phyloP scores from a whole-genome alignment of 371 early-diverging fungal genomes.

The Entomophthora muscae region DNA sequence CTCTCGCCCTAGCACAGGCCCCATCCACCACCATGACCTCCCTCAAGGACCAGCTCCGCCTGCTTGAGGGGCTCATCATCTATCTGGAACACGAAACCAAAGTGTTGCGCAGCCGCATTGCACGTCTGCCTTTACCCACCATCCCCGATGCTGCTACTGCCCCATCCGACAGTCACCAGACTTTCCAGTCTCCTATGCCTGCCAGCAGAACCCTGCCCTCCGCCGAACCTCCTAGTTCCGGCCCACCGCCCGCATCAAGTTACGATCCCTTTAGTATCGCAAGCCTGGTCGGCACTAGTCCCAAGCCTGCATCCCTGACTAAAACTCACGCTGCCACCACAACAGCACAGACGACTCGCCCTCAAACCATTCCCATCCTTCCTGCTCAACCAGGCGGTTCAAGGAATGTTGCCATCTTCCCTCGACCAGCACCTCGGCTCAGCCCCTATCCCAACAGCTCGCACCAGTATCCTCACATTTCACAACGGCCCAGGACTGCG shows the following conservation, averaged over 20 bases:
- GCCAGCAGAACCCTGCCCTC: neutral
- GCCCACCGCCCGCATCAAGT: neutral
- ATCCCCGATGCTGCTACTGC: neutral
- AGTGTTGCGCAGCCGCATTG: neutral
- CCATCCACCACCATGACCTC: neutral
- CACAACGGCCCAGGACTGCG: too few relatives aligned
- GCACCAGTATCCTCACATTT: too few relatives aligned
- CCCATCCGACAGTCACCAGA: neutral
- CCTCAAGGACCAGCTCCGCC: neutral
- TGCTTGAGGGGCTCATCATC: neutral
- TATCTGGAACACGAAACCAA: neutral
- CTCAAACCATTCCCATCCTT: neutral
- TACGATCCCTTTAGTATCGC: neutral
- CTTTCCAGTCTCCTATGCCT: neutral
- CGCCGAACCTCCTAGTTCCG: neutral
- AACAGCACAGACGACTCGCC: neutral
- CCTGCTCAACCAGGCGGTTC: neutral
- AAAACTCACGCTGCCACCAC: neutral
- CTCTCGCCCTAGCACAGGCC: neutral
- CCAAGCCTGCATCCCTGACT: neutral
- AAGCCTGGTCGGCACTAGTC: neutral
- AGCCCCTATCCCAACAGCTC: too few relatives aligned
- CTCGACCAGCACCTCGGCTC: neutral
- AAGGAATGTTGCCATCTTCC: conserved; percentile 19
- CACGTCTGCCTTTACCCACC: neutral